These are phyloP conservation scores for Suillus subaureus DNA, from an alignment of 768 basidiomycete species.

Conservation along the genomic window DNA sequence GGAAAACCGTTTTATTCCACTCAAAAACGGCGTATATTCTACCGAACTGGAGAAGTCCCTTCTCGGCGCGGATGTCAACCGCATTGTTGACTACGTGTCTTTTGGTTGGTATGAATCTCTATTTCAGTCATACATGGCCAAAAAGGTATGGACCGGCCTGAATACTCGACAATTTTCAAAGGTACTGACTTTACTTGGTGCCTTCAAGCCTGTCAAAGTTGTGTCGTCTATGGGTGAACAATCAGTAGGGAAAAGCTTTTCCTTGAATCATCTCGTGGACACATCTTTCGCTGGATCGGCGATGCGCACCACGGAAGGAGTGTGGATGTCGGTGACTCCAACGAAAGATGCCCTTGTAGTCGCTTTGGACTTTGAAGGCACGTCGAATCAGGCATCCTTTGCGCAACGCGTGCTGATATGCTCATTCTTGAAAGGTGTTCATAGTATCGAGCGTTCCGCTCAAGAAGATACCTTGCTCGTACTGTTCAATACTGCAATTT, in stretches of 20 bases:
- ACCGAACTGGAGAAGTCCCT: slow-evolving; percentile 45
- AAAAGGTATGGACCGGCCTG: slow-evolving; percentile 40
- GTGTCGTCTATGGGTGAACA: slow-evolving; percentile 62
- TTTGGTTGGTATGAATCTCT: slow-evolving; percentile 70
- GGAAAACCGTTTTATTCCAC: slow-evolving; percentile 61
- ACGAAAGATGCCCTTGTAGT: slow-evolving; percentile 56
- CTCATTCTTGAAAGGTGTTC: slow-evolving; percentile 42
- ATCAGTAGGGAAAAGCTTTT: slow-evolving; percentile 51
- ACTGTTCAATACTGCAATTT: no score
- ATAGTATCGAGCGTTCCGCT: slow-evolving; percentile 62
- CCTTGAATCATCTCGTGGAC: slow-evolving; percentile 61
- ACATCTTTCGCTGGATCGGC: slow-evolving; percentile 68
- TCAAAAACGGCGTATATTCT: slow-evolving; percentile 59
- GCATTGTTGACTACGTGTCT: slow-evolving; percentile 54
- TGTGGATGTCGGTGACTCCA: slow-evolving; percentile 70
- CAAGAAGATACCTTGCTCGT: slow-evolving; percentile 53
- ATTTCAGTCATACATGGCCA: slow-evolving; percentile 62
- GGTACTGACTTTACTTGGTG: not conserved
- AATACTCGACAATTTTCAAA: not conserved
- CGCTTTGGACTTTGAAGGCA: slow-evolving; percentile 67
- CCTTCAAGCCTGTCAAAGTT: slow-evolving; percentile 44
- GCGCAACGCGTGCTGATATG: slow-evolving; percentile 9
- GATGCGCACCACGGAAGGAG: slow-evolving; percentile 66
- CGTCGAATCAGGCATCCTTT: not conserved
- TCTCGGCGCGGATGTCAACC: slow-evolving; percentile 34